Base-by-base conservation (phyloP, 2,329 filamentous ascomycete genomes). In the Alternaria rosae region DNA sequence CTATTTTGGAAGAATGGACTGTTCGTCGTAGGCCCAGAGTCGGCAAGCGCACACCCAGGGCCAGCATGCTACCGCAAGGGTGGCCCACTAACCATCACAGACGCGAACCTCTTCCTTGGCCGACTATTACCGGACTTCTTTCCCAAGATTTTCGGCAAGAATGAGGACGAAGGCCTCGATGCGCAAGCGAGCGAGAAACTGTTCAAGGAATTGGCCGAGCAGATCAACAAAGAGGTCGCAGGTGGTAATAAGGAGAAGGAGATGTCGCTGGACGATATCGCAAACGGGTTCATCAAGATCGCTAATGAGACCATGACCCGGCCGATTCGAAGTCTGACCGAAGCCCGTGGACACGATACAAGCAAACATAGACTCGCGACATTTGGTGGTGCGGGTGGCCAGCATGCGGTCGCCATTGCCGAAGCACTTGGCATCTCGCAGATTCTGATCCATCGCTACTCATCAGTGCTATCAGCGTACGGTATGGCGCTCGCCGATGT, bases 401-500 rank as follows among this genome's bases (percentile, higher is more conserved):
- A 97, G 76, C 93, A 97, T 73, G 93, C 93, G 1, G 92, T 95
- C n/a, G 92, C 92, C 1, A 96, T 97, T 68, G 93, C 92, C 1
- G 89, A 93, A 72, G 91, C 91, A 3, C 83, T 97, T 1, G 93
- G 93, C 0, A 93, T 97, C 67, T 88, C 86, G 23, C 93, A 96
- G 75, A 95, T 97, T 32, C 84, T 97, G 10, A 85, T 97, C 3
- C 93, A 97, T 77, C 85, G 91, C 54, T 96, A 97, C 77, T 96
- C 93, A 0, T 96, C 92, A 0, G 92, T 97, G 1, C 84, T 97
- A 0, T 97, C 93, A 1, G 93, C 93, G 0, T 97, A 97, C 69
- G 93, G 93, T 9, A 97, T 97, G 92, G 93, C 93, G 0, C 82
- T 97, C 5, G 94, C 94, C 11, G 94, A 97, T 73, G 93, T 97